Base-by-base conservation (phyloP, 2,329 filamentous ascomycete genomes). In the Leptographium procerum region DNA sequence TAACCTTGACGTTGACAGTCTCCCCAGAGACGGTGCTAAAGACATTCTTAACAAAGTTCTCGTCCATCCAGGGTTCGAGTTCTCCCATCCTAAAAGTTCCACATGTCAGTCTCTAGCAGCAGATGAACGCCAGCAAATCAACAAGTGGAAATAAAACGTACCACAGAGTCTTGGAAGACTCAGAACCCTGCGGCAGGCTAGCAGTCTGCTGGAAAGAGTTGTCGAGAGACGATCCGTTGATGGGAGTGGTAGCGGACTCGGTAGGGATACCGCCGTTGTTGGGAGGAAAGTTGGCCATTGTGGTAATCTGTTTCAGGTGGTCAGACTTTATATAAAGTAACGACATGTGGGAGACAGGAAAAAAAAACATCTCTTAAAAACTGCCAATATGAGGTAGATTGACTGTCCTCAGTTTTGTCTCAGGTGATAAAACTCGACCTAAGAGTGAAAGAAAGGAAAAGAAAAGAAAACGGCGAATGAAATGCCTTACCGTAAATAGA, bases 1-100 rank as follows among this genome's bases (percentile, higher is more conserved):
- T 99, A 82, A 99, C 96, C 83, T 99, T 99, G 67, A 99, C 94
- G 67, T 96, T 96, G 67, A 99, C 94, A 63, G 85, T 85, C 75
- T 97, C 94, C 65, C 88, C 91, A 77, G 96, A 88, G 67, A 91
- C 85, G 69, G 90, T 95, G 63, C 78, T 70, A 82, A 90, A 97
- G 52, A 97, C 85, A 66, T 88, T 94, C 75, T 95, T 91, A 69
- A 99, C 89, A 73, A 97, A 99, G 75, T 92, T 95, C 78, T 99
- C 94, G 67, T 99, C 94, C 76, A 99, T 97, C 94, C 94, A 99
- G 31, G 91, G 89, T 74, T 97, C 92, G 63, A 99, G 87, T 73
- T 99, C 94, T 66, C 94, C 94, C 94, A 99, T 99, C 92, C 91
- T 96, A 62, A 14, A 16, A 16, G 14, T 28, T n/a, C 8, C 22